Base-by-base conservation (phyloP, 352 stramenopile species). In the Pythium oligandrum region DNA sequence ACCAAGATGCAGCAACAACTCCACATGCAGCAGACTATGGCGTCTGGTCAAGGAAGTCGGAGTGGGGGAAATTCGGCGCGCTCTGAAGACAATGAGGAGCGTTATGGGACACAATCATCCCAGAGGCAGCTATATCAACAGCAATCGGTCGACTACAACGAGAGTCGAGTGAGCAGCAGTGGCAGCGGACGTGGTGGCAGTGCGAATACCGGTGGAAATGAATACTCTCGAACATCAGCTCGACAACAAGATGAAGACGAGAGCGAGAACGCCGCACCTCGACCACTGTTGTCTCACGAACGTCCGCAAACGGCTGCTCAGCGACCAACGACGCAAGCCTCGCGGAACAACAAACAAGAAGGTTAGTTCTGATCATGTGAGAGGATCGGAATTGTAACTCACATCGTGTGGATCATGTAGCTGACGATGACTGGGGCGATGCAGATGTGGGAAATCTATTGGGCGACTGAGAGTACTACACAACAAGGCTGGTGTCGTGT, bases 391-490 rank as follows among this genome's bases (percentile, higher is more conserved):
- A 26, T 26, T 26, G 17, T 26, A 26, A 26, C 17, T 26, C 17
- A 26, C n/a, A 26, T 10, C 34, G n/a, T 54, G 31, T 61, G 40
- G 3, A 26, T 55, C 34, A 53, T 35, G 45, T 35, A 38, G 37
- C 55, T 55, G 68, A 73, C 12, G 78, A 93, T 42, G 83, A 93
- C 56, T 93, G 79, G 76, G 80, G 78, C 31, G 78, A 91, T 40
- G 83, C 83, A 0, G 80, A 93, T 43, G 80, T 91, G 6, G 77
- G 80, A 33, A 86, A 90, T 43, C 61, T 93, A 44, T 62, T 90
- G 51, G 73, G 73, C 55, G 82, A 92, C 58, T 90, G 46, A 68
- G 7, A 5, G 4, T 32, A 42, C 7, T 42, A 42, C 38, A 1
- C 7, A 12, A 42, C 7, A 12, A 42, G 38, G 7, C 17, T 26